phyloP scores from a whole-genome alignment of 305 asterid species.

The Solanum hybrid region DNA sequence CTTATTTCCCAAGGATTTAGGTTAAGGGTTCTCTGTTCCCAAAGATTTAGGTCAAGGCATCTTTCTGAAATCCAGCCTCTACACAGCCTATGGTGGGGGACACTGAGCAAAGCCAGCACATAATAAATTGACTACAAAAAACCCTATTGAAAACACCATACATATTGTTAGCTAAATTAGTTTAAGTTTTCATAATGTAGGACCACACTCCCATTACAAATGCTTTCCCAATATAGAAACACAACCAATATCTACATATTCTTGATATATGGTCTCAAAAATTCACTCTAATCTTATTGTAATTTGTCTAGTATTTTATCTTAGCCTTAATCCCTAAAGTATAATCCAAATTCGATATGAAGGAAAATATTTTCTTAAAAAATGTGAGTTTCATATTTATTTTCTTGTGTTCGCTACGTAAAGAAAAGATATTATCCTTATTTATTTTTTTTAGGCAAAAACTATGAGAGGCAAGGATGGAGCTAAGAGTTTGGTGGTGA shows the following conservation, averaged over 20 bases:
- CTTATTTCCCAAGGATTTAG: not conserved
- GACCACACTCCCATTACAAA: not conserved
- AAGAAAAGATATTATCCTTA: not conserved
- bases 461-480: not conserved
- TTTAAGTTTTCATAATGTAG: not conserved
- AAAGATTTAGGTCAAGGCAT: not conserved
- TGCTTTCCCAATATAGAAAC: not conserved
- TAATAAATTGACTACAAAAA: not conserved
- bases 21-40: not conserved
- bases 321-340: not conserved
- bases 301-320: not conserved
- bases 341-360: not conserved
- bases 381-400: not conserved
- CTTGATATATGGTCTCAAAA: not conserved
- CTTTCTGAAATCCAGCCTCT: not conserved
- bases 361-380: not conserved
- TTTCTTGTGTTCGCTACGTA: not conserved
- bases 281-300: not conserved
- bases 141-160: not conserved
- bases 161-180: conserved; percentile 1
- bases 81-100: conserved; percentile 1
- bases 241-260: not conserved
- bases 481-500: not conserved
- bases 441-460: not conserved
- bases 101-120: conserved; percentile 4